Percentiles rank a stretch among this genome's conserved stretches.
phyloP scores from a whole-genome alignment of 306 rosid species.

The Malus sylvestris region DNA sequence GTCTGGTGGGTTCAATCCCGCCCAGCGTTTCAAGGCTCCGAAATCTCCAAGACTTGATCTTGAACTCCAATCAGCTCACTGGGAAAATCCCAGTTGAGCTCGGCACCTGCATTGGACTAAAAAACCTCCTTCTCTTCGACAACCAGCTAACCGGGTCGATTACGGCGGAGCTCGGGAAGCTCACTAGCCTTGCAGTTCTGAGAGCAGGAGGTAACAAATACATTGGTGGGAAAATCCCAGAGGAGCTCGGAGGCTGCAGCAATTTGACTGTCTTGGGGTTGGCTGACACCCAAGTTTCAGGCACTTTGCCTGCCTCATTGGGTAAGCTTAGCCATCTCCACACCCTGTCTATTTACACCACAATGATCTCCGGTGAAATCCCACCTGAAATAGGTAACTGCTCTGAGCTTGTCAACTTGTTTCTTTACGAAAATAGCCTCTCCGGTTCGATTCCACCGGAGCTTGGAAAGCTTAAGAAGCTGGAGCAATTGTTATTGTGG shows the following conservation, averaged over 20 bases:
- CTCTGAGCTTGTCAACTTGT: slow-evolving; percentile 74
- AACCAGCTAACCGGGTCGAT: slow-evolving; percentile 52
- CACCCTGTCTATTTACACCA: slow-evolving; percentile 74
- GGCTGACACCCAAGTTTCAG: slow-evolving; percentile 71
- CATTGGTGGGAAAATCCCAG: slow-evolving; percentile 64
- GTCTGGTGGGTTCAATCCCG: slow-evolving; percentile 68
- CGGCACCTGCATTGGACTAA: slow-evolving; percentile 38
- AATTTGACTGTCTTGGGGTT: slow-evolving; percentile 71
- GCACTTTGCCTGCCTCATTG: slow-evolving; percentile 67
- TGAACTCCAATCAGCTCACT: slow-evolving; percentile 66
- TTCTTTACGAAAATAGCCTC: slow-evolving; percentile 70
- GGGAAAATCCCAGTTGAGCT: slow-evolving; percentile 73
- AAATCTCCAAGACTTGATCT: slow-evolving; percentile 45
- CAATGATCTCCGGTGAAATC: slow-evolving; percentile 87
- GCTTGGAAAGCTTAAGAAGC: slow-evolving; percentile 69
- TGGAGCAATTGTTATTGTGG: slow-evolving; percentile 77
- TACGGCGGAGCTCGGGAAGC: slow-evolving; percentile 47
- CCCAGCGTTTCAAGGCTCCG: slow-evolving; percentile 41
- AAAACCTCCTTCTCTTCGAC: slow-evolving; percentile 49
- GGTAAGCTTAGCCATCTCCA: slow-evolving; percentile 64
- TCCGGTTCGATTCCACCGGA: slow-evolving; percentile 80
- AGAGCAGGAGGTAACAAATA: slow-evolving; percentile 85
- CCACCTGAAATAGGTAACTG: slow-evolving; percentile 87
- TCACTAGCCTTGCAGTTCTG: slow-evolving; percentile 47
- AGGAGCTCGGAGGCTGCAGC: slow-evolving; percentile 61